phyloP scores from a whole-genome alignment of 176 grass and related monocot species.

The Oryza rufipogon region DNA sequence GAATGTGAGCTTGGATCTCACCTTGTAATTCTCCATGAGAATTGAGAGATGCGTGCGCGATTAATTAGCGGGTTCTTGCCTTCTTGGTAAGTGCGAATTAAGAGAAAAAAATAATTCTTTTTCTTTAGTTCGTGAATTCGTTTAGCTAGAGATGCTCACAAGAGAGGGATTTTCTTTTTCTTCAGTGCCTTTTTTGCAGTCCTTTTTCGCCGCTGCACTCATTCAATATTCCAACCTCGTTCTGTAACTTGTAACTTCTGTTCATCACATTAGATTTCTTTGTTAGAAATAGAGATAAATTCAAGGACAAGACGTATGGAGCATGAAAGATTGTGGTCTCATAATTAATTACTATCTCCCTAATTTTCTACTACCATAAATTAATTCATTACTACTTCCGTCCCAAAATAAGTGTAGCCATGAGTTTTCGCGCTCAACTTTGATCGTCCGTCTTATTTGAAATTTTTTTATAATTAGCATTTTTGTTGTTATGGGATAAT shows the following conservation, averaged over 20 bases:
- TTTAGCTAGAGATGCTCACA: conserved; percentile 25
- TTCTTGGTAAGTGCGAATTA: not conserved
- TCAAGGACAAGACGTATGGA: not conserved
- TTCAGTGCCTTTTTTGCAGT: conserved; percentile 18
- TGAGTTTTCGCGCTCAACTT: no score
- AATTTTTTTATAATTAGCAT: no score
- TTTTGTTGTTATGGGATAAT: no score
- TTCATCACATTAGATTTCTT: conserved; percentile 39
- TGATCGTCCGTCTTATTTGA: no score
- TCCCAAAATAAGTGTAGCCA: no score
- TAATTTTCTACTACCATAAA: not conserved
- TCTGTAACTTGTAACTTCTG: not conserved
- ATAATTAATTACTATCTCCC: not conserved
- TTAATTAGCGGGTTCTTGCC: conserved; percentile 30
- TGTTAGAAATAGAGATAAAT: conserved; percentile 32
- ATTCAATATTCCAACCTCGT: conserved; percentile 15
- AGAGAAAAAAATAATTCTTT: not conserved
- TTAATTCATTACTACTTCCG: not conserved
- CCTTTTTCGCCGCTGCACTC: conserved; percentile 22
- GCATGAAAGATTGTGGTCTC: not conserved
- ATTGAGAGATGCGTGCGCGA: not conserved
- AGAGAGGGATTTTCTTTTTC: conserved; percentile 20
- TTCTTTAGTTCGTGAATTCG: conserved; percentile 31
- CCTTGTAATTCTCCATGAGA: conserved; percentile 57
- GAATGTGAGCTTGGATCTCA: conserved; percentile 90